Evolutionary conservation across 202 grass and related monocot species (phyloP).

Genomic region (Elaeis oleifera): DNA sequence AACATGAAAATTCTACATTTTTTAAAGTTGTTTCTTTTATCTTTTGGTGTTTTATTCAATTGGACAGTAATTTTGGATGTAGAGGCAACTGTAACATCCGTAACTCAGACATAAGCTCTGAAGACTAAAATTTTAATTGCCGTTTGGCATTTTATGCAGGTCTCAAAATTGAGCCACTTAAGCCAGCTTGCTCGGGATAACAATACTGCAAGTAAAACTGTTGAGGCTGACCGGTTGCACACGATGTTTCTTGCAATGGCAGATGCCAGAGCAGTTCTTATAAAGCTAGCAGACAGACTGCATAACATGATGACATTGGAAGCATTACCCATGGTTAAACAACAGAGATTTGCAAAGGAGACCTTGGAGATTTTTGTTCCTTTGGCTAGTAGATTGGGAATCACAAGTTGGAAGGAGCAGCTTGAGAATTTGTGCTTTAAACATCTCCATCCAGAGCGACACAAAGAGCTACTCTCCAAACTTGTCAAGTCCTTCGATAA

Average conservation of each 20-base stretch:
- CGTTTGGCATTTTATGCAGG: slow-evolving; percentile 40
- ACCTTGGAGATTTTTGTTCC: slow-evolving; percentile 92
- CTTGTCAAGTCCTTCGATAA: slow-evolving; percentile 68
- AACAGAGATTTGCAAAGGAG: slow-evolving; percentile 90
- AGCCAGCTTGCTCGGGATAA: slow-evolving; percentile 96
- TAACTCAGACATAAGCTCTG: too few relatives aligned
- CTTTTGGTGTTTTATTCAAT: too few relatives aligned
- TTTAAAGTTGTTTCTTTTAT: too few relatives aligned
- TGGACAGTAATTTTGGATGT: too few relatives aligned
- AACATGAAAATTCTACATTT: too few relatives aligned
- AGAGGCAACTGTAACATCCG: too few relatives aligned
- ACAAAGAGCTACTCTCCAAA: slow-evolving; percentile 60
- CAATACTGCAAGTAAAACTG: slow-evolving; percentile 70
- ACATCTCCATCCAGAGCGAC: slow-evolving; percentile 55
- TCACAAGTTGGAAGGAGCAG: slow-evolving; percentile 91
- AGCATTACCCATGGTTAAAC: slow-evolving; percentile 56
- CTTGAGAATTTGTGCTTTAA: slow-evolving; percentile 91
- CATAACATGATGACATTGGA: slow-evolving; percentile 94
- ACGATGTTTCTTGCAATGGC: slow-evolving; percentile 99
- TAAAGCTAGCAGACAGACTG: slow-evolving; percentile 86
- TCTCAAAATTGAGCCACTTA: slow-evolving; percentile 90
- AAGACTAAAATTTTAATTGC: slow-evolving; percentile 3
- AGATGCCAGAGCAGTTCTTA: slow-evolving; percentile 80
- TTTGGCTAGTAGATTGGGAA: slow-evolving; percentile 73
- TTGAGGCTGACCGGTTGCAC: slow-evolving; percentile 88